phyloP scores from a whole-genome alignment of 2,329 filamentous ascomycete genomes.

The Alternaria sp. region DNA sequence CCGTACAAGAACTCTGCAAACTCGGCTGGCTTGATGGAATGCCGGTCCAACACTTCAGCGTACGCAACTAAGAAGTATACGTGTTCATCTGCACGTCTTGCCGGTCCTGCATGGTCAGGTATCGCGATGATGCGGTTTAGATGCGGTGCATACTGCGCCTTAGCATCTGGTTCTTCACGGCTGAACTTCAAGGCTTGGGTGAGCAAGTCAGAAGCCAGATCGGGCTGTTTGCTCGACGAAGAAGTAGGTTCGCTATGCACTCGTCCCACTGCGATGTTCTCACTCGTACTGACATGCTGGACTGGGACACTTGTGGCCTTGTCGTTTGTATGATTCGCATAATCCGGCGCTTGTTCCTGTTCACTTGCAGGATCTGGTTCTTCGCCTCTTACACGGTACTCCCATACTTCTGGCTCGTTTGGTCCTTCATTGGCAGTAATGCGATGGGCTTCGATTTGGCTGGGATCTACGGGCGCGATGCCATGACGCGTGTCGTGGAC shows the following conservation, averaged over 20 bases:
- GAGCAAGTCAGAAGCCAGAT: conserved; percentile 23
- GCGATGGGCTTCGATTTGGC: conserved; percentile 37
- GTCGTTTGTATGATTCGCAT: conserved; percentile 23
- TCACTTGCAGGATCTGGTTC: conserved; percentile 22
- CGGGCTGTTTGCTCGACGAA: not conserved
- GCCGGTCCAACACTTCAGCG: conserved; percentile 35
- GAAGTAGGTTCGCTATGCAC: not conserved
- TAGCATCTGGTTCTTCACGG: conserved; percentile 30
- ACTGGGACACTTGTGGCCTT: conserved; percentile 32
- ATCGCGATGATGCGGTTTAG: conserved; percentile 34
- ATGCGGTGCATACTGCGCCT: conserved; percentile 31
- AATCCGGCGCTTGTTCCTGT: conserved; percentile 29
- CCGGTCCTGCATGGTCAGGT: conserved; percentile 22
- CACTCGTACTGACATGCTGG: conserved; percentile 27
- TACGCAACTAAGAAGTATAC: conserved; percentile 39
- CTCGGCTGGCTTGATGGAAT: conserved; percentile 37
- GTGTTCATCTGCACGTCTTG: conserved; percentile 12
- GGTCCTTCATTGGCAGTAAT: conserved; percentile 30
- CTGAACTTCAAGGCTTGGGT: conserved; percentile 35
- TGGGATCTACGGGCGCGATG: conserved; percentile 32
- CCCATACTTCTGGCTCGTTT: conserved; percentile 31
- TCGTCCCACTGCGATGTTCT: conserved; percentile 33
- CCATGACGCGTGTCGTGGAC: conserved; percentile 37
- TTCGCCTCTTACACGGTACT: conserved; percentile 31
- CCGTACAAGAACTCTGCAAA: conserved; percentile 45